Percentiles rank a stretch among this genome's conserved stretches.
phyloP scores from a whole-genome alignment of 176 grass and related monocot genomes.

The Aegilops umbellulata region DNA sequence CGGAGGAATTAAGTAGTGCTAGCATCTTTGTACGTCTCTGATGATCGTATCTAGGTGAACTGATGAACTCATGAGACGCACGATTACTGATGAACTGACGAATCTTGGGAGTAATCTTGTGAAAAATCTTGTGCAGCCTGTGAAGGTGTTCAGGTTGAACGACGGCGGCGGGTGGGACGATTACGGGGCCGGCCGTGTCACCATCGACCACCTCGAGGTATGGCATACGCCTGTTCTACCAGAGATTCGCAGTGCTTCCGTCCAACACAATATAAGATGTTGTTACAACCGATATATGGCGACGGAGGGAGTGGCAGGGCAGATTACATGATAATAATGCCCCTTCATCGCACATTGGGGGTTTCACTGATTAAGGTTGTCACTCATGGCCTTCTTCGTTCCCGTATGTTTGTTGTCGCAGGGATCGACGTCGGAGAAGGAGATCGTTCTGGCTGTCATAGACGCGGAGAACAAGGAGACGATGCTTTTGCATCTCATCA shows the following conservation, averaged over 20 bases:
- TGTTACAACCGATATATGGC: no score
- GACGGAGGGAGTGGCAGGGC: no score
- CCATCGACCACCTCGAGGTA: conserved; percentile 51
- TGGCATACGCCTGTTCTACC: neutral
- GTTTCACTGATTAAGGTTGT: no score
- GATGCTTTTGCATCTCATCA: conserved; percentile 49
- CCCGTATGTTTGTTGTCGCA: neutral
- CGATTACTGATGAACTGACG: neutral
- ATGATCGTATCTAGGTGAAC: neutral
- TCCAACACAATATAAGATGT: no score
- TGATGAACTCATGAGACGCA: neutral
- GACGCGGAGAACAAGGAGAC: conserved; percentile 33
- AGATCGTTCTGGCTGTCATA: conserved; percentile 35
- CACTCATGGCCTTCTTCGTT: neutral
- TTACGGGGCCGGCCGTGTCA: conserved; percentile 42
- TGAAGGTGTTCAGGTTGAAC: conserved; percentile 45
- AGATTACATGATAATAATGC: neutral
- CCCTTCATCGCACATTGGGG: neutral
- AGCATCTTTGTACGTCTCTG: no score
- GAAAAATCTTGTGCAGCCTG: conserved; percentile 30
- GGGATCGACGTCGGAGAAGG: conserved; percentile 1
- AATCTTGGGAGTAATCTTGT: neutral
- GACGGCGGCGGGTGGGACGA: conserved; percentile 50
- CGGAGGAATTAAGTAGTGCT: neutral
- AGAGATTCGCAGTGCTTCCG: neutral